Conservation (phyloP, 306 rosid genomes). For the Nissolia schottii region DNA sequence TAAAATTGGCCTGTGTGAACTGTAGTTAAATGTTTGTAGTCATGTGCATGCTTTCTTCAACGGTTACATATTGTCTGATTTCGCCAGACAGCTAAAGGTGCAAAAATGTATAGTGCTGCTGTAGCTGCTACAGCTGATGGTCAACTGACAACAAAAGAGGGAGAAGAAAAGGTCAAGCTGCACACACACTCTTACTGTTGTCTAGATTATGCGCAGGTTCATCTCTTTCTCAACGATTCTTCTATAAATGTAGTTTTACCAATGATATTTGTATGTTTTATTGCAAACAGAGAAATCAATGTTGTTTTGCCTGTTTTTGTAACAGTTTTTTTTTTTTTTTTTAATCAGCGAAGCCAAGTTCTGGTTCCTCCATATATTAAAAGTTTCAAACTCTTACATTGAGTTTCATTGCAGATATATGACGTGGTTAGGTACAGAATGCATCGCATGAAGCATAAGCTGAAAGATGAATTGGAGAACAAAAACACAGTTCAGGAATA, state of each 20-base stretch:
- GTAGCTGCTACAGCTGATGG: constrained; percentile 87
- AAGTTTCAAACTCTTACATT: constrained; percentile 26
- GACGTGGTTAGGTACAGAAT: constrained; percentile 94
- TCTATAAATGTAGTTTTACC: neutral
- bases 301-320: constrained; percentile 14
- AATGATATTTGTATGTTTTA: constrained; percentile 16
- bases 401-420: constrained; percentile 56
- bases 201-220: constrained; percentile 72
- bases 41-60: neutral
- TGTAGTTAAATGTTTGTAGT: neutral
- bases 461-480: constrained; percentile 98
- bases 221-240: constrained; percentile 22
- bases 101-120: constrained; percentile 86
- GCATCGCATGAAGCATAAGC: constrained; percentile 91
- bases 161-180: constrained; percentile 89
- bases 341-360: constrained; percentile 21
- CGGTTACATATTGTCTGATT: neutral
- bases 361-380: constrained; percentile 19
- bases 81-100: constrained; percentile 86
- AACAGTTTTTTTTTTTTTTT: neutral
- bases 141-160: constrained; percentile 54
- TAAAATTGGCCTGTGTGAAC: neutral
- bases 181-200: constrained; percentile 96
- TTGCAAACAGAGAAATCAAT: constrained; percentile 1
- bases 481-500: constrained; percentile 91